phyloP scores from a whole-genome alignment of 2,329 filamentous ascomycete genomes.

The Arthroderma uncinatum region DNA sequence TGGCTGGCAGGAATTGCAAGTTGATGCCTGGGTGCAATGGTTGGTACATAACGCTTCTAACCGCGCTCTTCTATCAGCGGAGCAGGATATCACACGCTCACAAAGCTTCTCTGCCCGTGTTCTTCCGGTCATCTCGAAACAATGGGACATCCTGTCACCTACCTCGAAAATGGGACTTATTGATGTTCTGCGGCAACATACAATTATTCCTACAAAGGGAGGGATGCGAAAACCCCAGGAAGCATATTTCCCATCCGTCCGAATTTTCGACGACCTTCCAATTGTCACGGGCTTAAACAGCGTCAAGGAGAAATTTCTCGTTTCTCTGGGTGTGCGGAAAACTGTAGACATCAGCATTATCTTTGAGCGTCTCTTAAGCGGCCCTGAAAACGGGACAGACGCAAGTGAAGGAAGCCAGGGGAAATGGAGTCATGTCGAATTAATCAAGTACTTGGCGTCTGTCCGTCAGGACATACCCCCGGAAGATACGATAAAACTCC shows the following conservation, averaged over 20 bases:
- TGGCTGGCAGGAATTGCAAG: constrained; percentile 74
- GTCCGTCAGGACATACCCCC: constrained; percentile 79
- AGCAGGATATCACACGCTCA: constrained; percentile 60
- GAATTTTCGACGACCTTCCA: constrained; percentile 86
- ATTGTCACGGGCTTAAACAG: constrained; percentile 63
- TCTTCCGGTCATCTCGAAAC: constrained; percentile 70
- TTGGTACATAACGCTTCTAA: constrained; percentile 57
- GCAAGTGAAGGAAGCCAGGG: constrained; percentile 28
- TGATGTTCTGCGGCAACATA: constrained; percentile 52
- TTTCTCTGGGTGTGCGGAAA: constrained; percentile 77
- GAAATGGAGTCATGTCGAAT: constrained; percentile 84
- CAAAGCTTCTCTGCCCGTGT: constrained; percentile 66
- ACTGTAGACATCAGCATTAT: constrained; percentile 91
- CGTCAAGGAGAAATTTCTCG: constrained; percentile 83
- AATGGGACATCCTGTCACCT: constrained; percentile 69
- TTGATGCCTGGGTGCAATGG: constrained; percentile 76
- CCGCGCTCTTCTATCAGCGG: constrained; percentile 44
- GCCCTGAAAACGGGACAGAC: constrained; percentile 42
- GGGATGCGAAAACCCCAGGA: constrained; percentile 80
- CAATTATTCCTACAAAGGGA: constrained; percentile 78
- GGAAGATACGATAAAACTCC: constrained; percentile 68
- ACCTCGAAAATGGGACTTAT: constrained; percentile 55
- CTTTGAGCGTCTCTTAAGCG: constrained; percentile 69
- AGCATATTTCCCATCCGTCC: constrained; percentile 87
- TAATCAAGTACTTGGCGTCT: constrained; percentile 87